These are phyloP conservation scores for Platismatia glauca DNA, from an alignment of 495 filamentous ascomycete genomes.

Conservation along the genomic window DNA sequence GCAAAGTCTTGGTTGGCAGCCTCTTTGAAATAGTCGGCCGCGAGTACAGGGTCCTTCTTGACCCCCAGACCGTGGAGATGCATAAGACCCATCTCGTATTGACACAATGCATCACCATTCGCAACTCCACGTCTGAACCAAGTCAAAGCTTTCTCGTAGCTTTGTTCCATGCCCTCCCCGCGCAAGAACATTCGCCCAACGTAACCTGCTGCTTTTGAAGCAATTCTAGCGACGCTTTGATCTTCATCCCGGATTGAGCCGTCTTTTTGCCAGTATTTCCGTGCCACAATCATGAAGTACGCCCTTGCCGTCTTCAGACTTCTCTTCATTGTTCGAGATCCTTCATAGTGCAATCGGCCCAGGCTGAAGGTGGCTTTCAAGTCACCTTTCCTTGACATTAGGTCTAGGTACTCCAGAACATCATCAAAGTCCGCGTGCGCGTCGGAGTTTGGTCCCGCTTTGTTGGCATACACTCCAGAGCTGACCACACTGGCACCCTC, in stretches of 20 bases:
- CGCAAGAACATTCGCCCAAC: constrained; percentile 89
- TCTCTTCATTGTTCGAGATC: constrained; percentile 61
- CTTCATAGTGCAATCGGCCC: constrained; percentile 84
- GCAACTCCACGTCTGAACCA: constrained; percentile 83
- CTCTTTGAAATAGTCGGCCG: constrained; percentile 70
- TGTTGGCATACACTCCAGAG: constrained; percentile 74
- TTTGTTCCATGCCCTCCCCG: constrained; percentile 81
- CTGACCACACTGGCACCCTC: constrained; percentile 88
- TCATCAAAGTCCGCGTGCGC: constrained; percentile 80
- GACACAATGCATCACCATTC: constrained; percentile 75
- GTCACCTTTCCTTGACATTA: constrained; percentile 90
- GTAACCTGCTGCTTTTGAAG: constrained; percentile 82
- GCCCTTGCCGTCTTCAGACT: constrained; percentile 66
- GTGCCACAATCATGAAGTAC: constrained; percentile 76
- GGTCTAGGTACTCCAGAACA: constrained; percentile 86
- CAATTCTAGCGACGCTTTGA: constrained; percentile 64
- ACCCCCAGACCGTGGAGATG: constrained; percentile 79
- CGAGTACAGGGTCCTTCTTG: constrained; percentile 59
- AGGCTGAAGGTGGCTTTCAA: constrained; percentile 85
- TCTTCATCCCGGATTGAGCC: constrained; percentile 49
- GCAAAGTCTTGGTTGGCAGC: constrained; percentile 80
- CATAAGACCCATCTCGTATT: constrained; percentile 80
- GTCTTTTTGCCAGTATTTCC: constrained; percentile 80
- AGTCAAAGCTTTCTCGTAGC: constrained; percentile 58
- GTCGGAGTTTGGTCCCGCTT: constrained; percentile 59